Evolutionary conservation across 140 eudicot genomes (phyloP).

Genomic region (Erigeron philadelphicus): DNA sequence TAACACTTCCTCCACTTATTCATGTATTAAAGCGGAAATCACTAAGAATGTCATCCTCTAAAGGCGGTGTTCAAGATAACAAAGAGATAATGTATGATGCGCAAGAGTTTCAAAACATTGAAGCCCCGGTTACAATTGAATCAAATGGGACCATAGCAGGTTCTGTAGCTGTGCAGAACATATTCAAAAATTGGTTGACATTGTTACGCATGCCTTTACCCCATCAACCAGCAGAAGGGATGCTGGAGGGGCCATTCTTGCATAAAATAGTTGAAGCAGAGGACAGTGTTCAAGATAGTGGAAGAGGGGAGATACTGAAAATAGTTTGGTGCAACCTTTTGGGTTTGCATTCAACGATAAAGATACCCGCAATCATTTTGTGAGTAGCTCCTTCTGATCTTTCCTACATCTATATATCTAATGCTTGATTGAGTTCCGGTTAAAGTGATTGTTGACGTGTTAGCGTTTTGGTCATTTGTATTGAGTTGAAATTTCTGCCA

Average conservation of each 20-base stretch:
- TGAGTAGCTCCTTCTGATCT: background rate
- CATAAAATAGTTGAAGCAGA: background rate
- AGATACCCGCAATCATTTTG: slow-evolving; percentile 5
- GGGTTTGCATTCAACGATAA: slow-evolving; percentile 15
- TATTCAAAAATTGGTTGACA: slow-evolving; percentile 17
- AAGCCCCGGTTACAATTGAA: slow-evolving; percentile 2
- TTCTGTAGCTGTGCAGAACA: slow-evolving; percentile 5
- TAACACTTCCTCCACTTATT: slow-evolving; percentile 2
- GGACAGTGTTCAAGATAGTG: background rate
- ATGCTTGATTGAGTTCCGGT: background rate
- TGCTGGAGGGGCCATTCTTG: slow-evolving; percentile 17
- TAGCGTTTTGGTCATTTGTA: background rate
- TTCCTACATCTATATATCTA: background rate
- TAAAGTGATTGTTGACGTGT: background rate
- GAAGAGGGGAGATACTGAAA: background rate
- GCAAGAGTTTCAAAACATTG: background rate
- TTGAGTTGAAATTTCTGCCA: background rate
- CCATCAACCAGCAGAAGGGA: slow-evolving; percentile 4
- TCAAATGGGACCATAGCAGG: slow-evolving; percentile 19
- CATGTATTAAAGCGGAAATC: background rate
- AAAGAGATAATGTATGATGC: background rate
- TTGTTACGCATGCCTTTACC: slow-evolving; percentile 16
- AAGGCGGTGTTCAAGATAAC: slow-evolving; percentile 13
- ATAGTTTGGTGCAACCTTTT: background rate
- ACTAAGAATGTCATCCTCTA: background rate